phyloP scores from a whole-genome alignment of 1,284 basidiomycete species.

The Microbotryum silenes-acaulis region DNA sequence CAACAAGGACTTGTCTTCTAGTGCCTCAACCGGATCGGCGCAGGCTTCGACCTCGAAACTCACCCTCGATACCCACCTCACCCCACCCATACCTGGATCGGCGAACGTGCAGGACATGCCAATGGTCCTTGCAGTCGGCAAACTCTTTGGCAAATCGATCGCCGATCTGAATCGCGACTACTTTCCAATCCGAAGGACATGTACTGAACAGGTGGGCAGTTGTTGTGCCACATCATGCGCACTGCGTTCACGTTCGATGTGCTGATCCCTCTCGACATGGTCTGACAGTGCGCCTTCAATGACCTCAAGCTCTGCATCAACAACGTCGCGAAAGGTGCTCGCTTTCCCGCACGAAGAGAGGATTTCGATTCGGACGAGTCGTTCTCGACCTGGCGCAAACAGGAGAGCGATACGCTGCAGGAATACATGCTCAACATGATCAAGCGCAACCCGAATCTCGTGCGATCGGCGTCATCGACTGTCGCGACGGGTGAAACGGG shows the following conservation, averaged over 20 bases:
- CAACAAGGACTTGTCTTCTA: constrained; percentile 6
- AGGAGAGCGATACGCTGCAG: constrained; percentile 76
- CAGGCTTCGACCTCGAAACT: constrained; percentile 4
- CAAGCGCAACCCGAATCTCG: constrained; percentile 75
- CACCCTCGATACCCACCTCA: constrained; percentile 6
- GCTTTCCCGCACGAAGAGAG: constrained; percentile 75
- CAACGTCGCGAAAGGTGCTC: constrained; percentile 66
- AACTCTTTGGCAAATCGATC: constrained; percentile 65
- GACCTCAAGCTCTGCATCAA: constrained; percentile 86
- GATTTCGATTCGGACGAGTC: constrained; percentile 76
- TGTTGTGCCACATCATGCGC: too few species aligned
- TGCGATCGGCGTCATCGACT: constrained; percentile 37
- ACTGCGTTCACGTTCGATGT: constrained; percentile 27
- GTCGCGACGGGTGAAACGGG: not conserved
- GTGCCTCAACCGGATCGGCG: constrained; percentile 1
- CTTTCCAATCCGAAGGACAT: constrained; percentile 58
- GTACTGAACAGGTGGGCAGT: constrained; percentile 63
- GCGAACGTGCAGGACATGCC: constrained; percentile 58
- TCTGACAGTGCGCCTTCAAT: constrained; percentile 60
- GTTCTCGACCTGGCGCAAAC: constrained; percentile 73
- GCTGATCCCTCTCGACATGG: too few species aligned
- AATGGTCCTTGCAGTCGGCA: constrained; percentile 60
- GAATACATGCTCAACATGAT: constrained; percentile 85
- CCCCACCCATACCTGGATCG: constrained; percentile 5
- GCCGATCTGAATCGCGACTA: constrained; percentile 65